These are phyloP conservation scores for Backusella australiensis DNA, from an alignment of 192 early-diverging fungal species.

Conservation along the genomic window DNA sequence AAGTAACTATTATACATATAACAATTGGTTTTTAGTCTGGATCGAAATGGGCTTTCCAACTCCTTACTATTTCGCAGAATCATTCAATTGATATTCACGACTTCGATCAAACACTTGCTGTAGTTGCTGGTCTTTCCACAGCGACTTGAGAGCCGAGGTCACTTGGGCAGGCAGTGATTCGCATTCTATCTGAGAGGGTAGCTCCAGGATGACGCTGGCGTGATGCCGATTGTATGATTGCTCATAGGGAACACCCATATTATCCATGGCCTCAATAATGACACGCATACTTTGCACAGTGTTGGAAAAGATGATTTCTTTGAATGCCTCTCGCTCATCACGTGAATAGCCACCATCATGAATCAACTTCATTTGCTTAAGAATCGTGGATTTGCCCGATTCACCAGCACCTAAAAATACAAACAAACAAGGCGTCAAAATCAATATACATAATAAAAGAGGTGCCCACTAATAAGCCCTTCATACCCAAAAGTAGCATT, in stretches of 20 bases:
- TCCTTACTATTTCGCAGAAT: slow-evolving; percentile 87
- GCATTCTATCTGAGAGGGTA: slow-evolving; percentile 80
- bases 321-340: slow-evolving; percentile 89
- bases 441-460: background rate
- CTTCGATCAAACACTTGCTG: slow-evolving; percentile 75
- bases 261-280: slow-evolving; percentile 91
- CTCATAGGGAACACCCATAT: slow-evolving; percentile 83
- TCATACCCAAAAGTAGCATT: slow-evolving; percentile 85
- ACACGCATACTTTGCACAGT: slow-evolving; percentile 94
- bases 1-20: slow-evolving; percentile 71
- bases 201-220: slow-evolving; percentile 68
- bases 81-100: slow-evolving; percentile 94
- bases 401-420: slow-evolving; percentile 80
- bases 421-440: too few relatives aligned
- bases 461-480: too few relatives aligned
- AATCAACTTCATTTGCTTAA: slow-evolving; percentile 98
- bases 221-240: slow-evolving; percentile 67
- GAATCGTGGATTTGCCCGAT: slow-evolving; percentile 95
- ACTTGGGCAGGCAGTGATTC: slow-evolving; percentile 77
- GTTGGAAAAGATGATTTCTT: slow-evolving; percentile 95
- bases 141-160: slow-evolving; percentile 69
- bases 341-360: slow-evolving; percentile 90
- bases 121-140: slow-evolving; percentile 85
- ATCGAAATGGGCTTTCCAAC: slow-evolving; percentile 13
- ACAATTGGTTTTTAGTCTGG: background rate